Evolutionary conservation across 1,139 yeast genomes (phyloP), one percentile per base, ranked within the genome.

Genomic region (Geotrichum klebahnii): DNA sequence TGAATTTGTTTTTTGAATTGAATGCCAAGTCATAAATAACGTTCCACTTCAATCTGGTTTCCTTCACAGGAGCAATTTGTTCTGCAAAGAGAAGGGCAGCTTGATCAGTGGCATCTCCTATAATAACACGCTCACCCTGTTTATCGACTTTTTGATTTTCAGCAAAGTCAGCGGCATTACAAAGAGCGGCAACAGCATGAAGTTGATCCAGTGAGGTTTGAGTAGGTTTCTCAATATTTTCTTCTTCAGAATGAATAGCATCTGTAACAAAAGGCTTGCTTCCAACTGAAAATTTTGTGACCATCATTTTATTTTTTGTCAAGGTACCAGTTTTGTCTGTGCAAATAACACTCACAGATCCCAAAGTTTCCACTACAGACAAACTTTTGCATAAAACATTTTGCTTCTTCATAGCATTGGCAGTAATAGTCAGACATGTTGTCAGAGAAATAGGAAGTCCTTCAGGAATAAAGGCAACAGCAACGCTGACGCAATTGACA

Each of bases 321-420:
- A 75, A 67, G 5, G 79, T 75, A 41, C 79, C 79, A 9, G 79
- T 75, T 55, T 76, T 76, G 59, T 76, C 80, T 2, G 77, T 73
- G 55, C 79, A 75, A 14, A 45, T 23, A 51, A 75, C 76, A 51
- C 72, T 70, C 41, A 75, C 75, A 16, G 78, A 74, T 20, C 79
- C 79, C 48, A 75, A 61, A 22, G 79, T 76, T 55, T 75, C 79
- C 32, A 87, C 95, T 61, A 88, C 81, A 14, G 95, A 95, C 55
- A 86, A 72, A 63, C 71, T 68, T 52, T 76, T 68, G 36, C 75
- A 75, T 59, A 75, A 67, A 16, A 74, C 75, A 52, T 71, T 64
- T 55, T 70, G 68, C 41, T 67, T 61, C 24, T 66, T 73, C 78
- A 75, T 74, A 9, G 67, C 74, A 48, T 64, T 70, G 14, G 79